Conservation (phyloP, 2,329 filamentous ascomycete species). For the Verticillium albo-atrum region DNA sequence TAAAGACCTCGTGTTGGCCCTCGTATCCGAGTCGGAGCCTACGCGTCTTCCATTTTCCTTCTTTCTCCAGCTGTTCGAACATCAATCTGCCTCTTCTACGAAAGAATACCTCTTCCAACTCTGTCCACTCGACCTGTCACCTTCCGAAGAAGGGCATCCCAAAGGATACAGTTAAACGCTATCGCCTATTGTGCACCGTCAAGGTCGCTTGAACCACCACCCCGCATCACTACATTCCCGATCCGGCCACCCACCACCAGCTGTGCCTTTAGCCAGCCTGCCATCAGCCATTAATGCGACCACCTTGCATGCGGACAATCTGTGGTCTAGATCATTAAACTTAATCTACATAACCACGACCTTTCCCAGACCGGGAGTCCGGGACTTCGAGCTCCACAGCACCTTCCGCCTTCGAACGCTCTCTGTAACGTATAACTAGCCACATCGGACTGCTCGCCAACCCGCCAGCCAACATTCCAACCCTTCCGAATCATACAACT, state of each 20-base stretch:
- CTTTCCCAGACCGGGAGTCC: not conserved
- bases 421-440: not conserved
- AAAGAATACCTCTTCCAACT: not conserved
- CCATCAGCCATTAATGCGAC: not conserved
- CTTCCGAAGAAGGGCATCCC: not conserved
- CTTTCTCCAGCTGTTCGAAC: not conserved
- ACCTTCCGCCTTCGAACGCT: not conserved
- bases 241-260: not conserved
- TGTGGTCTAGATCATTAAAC: not conserved
- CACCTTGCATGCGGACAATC: not conserved
- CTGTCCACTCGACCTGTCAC: not conserved
- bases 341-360: not conserved
- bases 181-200: not conserved
- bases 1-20: not conserved
- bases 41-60: not conserved
- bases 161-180: not conserved
- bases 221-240: not conserved
- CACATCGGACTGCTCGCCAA: not conserved
- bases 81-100: not conserved
- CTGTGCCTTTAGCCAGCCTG: not conserved
- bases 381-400: not conserved
- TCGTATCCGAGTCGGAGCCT: not conserved
- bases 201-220: not conserved
- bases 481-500: not conserved
- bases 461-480: not conserved